Evolutionary conservation across 2,329 filamentous ascomycete species (phyloP).

Genomic region (Tolypocladium guangdongense): DNA sequence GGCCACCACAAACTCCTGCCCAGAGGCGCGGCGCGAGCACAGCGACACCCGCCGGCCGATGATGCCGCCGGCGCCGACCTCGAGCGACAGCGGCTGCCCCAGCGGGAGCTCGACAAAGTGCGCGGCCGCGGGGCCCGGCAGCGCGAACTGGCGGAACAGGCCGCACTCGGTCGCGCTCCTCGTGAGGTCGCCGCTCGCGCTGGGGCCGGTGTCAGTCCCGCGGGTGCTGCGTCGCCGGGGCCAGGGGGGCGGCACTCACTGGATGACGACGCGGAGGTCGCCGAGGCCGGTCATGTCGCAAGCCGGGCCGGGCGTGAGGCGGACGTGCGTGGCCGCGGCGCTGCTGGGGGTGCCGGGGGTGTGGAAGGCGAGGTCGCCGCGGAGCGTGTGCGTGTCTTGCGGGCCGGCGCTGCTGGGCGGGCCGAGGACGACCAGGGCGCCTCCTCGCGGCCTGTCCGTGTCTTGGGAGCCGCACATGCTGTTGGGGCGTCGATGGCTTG

Average conservation of each 20-base stretch:
- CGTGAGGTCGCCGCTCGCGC: constrained; percentile 31
- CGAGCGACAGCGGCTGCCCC: constrained; percentile 27
- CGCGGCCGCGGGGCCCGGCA: constrained; percentile 10
- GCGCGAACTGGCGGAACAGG: constrained; percentile 26
- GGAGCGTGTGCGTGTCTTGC: constrained; percentile 3
- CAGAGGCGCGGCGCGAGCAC: constrained; percentile 13
- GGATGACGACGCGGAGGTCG: constrained; percentile 29
- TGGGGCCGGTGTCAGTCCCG: neutral
- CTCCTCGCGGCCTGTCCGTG: constrained; percentile 29
- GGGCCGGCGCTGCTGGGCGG: constrained; percentile 10
- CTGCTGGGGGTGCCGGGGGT: constrained; percentile 27
- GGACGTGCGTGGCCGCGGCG: constrained; percentile 28
- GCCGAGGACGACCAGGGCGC: constrained; percentile 33
- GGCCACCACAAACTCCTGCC: constrained; percentile 23
- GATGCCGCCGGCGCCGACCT: constrained; percentile 34
- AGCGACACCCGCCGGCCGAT: constrained; percentile 37
- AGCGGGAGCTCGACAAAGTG: constrained; percentile 23
- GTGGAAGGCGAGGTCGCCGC: constrained; percentile 33
- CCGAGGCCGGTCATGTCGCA: constrained; percentile 7
- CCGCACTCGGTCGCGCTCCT: constrained; percentile 28
- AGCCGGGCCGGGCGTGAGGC: constrained; percentile 22
- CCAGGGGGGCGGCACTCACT: constrained; percentile 23
- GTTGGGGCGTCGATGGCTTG: too few relatives aligned
- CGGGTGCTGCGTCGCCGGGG: too few relatives aligned
- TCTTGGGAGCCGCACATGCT: constrained; percentile 36